These are phyloP conservation scores for Lotmaria passim DNA, from an alignment of 208 protist species.

Conservation along the genomic window DNA sequence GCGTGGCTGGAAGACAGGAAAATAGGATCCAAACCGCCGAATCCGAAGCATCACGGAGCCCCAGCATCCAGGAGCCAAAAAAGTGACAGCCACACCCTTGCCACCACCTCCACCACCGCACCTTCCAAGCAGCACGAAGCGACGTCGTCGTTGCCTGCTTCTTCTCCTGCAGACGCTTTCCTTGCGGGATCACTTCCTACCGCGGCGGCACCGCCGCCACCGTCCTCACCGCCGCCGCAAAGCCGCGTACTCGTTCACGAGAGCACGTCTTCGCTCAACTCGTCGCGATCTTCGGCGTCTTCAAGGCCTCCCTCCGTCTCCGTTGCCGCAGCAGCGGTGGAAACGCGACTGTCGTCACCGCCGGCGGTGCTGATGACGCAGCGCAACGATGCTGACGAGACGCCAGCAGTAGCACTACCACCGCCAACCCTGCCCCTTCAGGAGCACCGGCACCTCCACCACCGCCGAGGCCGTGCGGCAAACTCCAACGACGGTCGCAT, in stretches of 20 bases:
- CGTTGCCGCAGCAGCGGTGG: not conserved
- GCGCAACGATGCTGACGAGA: constrained; percentile 10
- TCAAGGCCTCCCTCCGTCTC: not conserved
- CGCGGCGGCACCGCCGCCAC: not conserved
- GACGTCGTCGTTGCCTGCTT: not conserved
- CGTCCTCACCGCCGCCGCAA: constrained; percentile 10
- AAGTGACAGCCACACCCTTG: not conserved
- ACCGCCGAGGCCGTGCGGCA: not conserved
- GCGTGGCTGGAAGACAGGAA: constrained; percentile 14
- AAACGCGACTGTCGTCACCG: not conserved
- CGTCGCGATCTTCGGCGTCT: constrained; percentile 4
- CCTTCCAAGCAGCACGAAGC: not conserved
- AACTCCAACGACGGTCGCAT: too few relatives aligned
- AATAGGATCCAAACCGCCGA: not conserved
- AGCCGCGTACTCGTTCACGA: constrained; percentile 20
- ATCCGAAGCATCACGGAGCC: not conserved
- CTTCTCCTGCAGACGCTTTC: not conserved
- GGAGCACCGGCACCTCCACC: not conserved
- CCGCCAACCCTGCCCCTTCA: constrained; percentile 20
- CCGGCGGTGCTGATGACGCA: constrained; percentile 1
- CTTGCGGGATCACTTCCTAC: not conserved
- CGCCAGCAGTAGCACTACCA: not conserved
- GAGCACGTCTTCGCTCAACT: not conserved
- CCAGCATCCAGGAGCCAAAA: not conserved
- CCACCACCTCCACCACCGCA: not conserved